phyloP scores from a whole-genome alignment of 148 eudicot genomes.

The Rhododendron williamsianum region DNA sequence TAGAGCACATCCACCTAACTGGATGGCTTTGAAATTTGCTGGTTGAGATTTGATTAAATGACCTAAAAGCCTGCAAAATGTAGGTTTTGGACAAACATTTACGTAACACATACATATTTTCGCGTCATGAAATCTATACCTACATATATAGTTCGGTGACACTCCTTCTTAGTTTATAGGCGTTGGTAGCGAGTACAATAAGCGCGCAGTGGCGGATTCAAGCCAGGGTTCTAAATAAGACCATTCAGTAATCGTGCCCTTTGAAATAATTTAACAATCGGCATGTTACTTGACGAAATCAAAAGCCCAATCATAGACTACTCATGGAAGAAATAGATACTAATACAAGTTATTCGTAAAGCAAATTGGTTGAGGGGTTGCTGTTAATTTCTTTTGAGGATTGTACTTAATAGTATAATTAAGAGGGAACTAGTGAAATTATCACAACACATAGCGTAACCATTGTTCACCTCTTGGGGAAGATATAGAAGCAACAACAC shows the following conservation, averaged over 20 bases:
- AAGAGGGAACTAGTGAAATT: background rate
- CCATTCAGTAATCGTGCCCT: background rate
- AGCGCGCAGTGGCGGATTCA: background rate
- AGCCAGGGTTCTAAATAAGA: background rate
- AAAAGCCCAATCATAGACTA: too few relatives aligned
- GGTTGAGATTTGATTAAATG: background rate
- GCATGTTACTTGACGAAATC: too few relatives aligned
- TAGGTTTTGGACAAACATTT: background rate
- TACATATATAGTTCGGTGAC: background rate
- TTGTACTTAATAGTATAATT: background rate
- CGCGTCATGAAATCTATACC: background rate
- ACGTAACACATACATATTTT: background rate
- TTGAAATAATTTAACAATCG: background rate
- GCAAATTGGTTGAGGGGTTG: background rate
- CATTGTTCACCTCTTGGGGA: slow-evolving; percentile 51
- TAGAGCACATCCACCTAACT: background rate
- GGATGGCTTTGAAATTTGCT: background rate
- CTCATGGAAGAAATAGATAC: too few relatives aligned
- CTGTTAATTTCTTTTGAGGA: background rate
- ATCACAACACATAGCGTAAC: background rate
- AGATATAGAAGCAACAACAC: slow-evolving; percentile 17
- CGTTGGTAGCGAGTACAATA: background rate
- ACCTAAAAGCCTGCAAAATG: background rate
- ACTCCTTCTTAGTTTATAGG: background rate
- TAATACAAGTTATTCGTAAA: background rate